Evolutionary conservation across 108 stramenopile genomes (phyloP), one percentile per base, ranked within the genome.

Genomic region (Fistulifera pelliculosa): DNA sequence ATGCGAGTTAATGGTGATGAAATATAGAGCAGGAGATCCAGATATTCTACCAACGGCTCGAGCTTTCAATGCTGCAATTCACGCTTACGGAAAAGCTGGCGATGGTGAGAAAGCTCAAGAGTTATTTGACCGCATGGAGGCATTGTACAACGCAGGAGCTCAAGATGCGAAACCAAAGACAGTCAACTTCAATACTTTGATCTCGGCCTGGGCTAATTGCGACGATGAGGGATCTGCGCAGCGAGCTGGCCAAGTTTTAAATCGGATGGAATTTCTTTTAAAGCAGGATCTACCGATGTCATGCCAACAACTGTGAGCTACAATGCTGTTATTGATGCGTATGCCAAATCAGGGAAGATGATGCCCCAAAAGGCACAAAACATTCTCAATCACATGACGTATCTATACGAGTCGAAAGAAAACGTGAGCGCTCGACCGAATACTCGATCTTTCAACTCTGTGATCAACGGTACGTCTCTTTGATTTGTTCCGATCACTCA

Each of bases 181-280:
- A 10, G 16, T 23, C 25, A 51, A 51, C 23, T 51, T 27, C 12
- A 51, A 51, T 18, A 59, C 77, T 0, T 73, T 83, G 11, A 87
- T 87, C 56, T 52, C 58, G 23, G 86, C 82, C 0, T 77, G 65
- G 54, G 81, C 86, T 27, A 75, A 80, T n/a, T 54, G 68, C 51
- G 64, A 68, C 16, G 70, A 65, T 18, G 58, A 50, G 15, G 76
- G 62, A 24, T 50, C 75, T 7, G 82, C 87, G 14, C 64, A 66
- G 28, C 66, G 68, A 10, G 87, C 87, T 4, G 81, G 80, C 42
- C 52, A 76, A 52, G 64, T 85, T 21, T 52, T 89, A 35, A 56
- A 77, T 39, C 67, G 70, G 8, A 84, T 89, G 83, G 81, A 82
- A 47, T 40, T 59, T 15, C 43, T 70, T 18, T 79, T 74, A 61